Conservation (phyloP, 495 filamentous ascomycete genomes). For the Penicillium maclennaniae region DNA sequence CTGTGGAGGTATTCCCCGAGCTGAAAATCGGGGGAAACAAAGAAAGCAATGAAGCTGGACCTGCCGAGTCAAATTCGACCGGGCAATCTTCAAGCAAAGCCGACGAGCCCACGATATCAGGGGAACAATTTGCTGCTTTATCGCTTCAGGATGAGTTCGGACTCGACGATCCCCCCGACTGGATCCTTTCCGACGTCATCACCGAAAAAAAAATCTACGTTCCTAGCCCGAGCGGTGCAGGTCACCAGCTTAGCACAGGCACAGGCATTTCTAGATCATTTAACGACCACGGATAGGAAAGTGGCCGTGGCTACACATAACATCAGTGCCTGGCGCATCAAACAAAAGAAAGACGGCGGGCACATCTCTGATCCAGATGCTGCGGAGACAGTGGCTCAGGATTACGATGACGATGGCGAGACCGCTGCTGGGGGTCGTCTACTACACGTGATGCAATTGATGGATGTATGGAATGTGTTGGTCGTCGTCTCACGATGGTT, state of each 20-base stretch:
- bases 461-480: constrained; percentile 88
- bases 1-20: constrained; percentile 41
- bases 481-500: constrained; percentile 97
- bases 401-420: constrained; percentile 95
- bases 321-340: constrained; percentile 68
- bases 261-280: constrained; percentile 61
- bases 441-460: constrained; percentile 86
- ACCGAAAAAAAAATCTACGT: constrained; percentile 85
- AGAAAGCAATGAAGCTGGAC: constrained; percentile 5
- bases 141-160: constrained; percentile 34
- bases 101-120: constrained; percentile 10
- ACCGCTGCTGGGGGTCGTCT: constrained; percentile 85
- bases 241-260: constrained; percentile 69
- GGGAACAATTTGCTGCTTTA: constrained; percentile 23
- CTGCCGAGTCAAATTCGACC: constrained; percentile 1
- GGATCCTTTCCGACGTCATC: constrained; percentile 67
- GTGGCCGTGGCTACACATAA: constrained; percentile 87
- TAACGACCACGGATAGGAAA: constrained; percentile 75
- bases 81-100: constrained; percentile 15
- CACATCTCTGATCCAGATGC: constrained; percentile 24
- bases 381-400: constrained; percentile 63
- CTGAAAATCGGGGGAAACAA: constrained; percentile 39
- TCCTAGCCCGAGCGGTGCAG: constrained; percentile 68
- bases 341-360: constrained; percentile 33
- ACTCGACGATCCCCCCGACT: constrained; percentile 50